These are phyloP conservation scores for Fomitopsis pulvina DNA, from an alignment of 768 basidiomycete genomes.

Conservation along the genomic window DNA sequence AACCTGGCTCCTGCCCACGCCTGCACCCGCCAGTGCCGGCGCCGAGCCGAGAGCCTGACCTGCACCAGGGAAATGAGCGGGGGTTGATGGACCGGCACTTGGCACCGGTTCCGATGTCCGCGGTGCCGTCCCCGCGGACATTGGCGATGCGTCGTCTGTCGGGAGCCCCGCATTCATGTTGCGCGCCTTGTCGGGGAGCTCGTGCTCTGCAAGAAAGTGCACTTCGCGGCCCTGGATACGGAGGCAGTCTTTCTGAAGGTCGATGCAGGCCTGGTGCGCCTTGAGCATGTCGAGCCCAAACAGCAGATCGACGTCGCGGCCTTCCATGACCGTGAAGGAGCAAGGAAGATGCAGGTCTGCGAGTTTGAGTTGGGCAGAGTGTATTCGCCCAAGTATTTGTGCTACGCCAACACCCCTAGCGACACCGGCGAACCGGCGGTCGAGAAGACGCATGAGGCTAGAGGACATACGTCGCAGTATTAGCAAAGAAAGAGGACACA, in stretches of 20 bases:
- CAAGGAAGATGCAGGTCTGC: conserved; percentile 81
- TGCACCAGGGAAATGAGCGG: conserved; percentile 53
- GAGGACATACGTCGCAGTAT: not conserved
- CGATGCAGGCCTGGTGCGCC: conserved; percentile 94
- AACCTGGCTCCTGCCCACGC: conserved; percentile 15
- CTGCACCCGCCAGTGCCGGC: conserved; percentile 25
- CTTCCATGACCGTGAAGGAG: conserved; percentile 96
- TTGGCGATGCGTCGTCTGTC: conserved; percentile 22
- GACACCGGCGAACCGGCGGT: conserved; percentile 81
- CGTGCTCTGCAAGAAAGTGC: conserved; percentile 86
- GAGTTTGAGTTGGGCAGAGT: conserved; percentile 88
- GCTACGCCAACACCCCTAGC: conserved; percentile 94
- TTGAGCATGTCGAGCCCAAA: conserved; percentile 99
- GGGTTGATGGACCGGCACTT: conserved; percentile 10
- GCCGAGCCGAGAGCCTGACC: conserved; percentile 54
- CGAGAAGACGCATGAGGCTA: conserved; percentile 90
- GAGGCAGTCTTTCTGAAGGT: conserved; percentile 82
- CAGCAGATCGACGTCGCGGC: conserved; percentile 88
- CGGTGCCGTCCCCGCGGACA: conserved; percentile 5
- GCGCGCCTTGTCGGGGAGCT: conserved; percentile 80
- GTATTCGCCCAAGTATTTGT: conserved; percentile 88
- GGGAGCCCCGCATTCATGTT: conserved; percentile 25
- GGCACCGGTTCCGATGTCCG: conserved; percentile 11
- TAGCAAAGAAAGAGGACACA: not conserved
- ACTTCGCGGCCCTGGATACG: conserved; percentile 92